Evolutionary conservation across 495 filamentous ascomycete species (phyloP).

Genomic region (Paragyromitra xinjiangensis): DNA sequence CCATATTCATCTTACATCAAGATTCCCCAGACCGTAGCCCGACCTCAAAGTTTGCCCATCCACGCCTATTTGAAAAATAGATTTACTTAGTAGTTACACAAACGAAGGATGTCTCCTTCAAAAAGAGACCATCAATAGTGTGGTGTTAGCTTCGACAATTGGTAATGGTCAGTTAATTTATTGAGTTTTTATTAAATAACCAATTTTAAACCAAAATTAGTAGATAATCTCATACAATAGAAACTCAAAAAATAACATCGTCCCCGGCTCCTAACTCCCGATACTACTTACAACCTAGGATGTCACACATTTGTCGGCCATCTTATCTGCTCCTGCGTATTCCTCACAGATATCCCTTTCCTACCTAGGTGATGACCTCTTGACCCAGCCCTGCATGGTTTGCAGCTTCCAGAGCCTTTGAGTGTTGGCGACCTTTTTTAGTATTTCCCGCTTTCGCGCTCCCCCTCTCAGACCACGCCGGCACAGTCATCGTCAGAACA

Average conservation of each 20-base stretch:
- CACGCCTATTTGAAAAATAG: too few relatives aligned
- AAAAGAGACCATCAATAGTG: not conserved
- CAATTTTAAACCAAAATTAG: not conserved
- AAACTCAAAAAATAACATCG: not conserved
- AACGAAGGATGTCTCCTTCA: too few relatives aligned
- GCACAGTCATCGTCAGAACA: slow-evolving; percentile 12
- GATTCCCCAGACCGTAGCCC: too few relatives aligned
- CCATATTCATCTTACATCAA: too few relatives aligned
- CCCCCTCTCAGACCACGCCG: not conserved
- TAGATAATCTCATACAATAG: not conserved
- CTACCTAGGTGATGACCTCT: not conserved
- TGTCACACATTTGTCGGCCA: not conserved
- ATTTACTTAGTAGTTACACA: too few relatives aligned
- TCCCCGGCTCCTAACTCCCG: not conserved
- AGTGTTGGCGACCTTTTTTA: not conserved
- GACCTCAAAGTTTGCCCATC: too few relatives aligned
- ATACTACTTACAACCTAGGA: not conserved
- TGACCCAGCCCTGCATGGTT: not conserved
- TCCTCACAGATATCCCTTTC: not conserved
- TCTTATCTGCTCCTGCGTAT: not conserved
- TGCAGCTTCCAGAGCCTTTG: not conserved
- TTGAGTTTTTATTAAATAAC: not conserved
- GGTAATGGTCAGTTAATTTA: not conserved
- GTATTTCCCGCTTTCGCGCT: not conserved
- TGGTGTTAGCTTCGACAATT: not conserved